phyloP scores from a whole-genome alignment of 768 basidiomycete species.

The Agaricus blazei region DNA sequence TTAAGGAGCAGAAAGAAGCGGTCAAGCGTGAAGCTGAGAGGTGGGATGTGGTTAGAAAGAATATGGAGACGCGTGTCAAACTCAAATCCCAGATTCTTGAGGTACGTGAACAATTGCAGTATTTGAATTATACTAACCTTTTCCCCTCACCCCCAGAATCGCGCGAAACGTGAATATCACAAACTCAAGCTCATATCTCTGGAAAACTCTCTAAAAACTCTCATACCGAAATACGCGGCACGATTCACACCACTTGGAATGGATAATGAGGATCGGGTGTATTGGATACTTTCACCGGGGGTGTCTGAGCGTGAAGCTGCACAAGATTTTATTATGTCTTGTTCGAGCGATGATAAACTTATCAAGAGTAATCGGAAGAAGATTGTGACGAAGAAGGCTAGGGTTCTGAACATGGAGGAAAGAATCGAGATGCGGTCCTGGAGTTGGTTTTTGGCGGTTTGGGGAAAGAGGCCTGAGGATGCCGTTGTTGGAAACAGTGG shows the following conservation, averaged over 20 bases:
- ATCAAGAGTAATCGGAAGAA: slow-evolving; percentile 31
- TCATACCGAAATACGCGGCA: slow-evolving; percentile 36
- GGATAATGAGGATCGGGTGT: slow-evolving; percentile 62
- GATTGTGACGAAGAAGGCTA: slow-evolving; percentile 20
- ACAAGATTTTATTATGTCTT: slow-evolving; percentile 28
- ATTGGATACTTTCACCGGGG: slow-evolving; percentile 64
- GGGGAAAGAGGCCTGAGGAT: slow-evolving; percentile 48
- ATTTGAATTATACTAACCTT: not conserved
- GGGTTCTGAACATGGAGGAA: slow-evolving; percentile 32
- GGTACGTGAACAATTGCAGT: not conserved
- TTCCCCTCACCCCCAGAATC: slow-evolving; percentile 27
- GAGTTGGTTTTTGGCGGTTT: slow-evolving; percentile 77
- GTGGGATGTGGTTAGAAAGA: slow-evolving; percentile 44
- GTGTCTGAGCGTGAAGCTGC: slow-evolving; percentile 51
- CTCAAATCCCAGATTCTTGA: slow-evolving; percentile 16
- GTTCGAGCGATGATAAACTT: slow-evolving; percentile 23
- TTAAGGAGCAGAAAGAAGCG: slow-evolving; percentile 47
- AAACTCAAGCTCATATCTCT: slow-evolving; percentile 43
- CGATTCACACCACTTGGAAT: slow-evolving; percentile 63
- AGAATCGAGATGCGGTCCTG: slow-evolving; percentile 52
- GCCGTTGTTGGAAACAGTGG: not conserved
- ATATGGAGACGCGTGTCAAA: slow-evolving; percentile 19
- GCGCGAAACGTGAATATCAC: slow-evolving; percentile 40
- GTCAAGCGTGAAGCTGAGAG: slow-evolving; percentile 52
- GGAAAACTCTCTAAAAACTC: slow-evolving; percentile 52